Conservation (phyloP, 495 filamentous ascomycete species). For the Acidiella bohemica region DNA sequence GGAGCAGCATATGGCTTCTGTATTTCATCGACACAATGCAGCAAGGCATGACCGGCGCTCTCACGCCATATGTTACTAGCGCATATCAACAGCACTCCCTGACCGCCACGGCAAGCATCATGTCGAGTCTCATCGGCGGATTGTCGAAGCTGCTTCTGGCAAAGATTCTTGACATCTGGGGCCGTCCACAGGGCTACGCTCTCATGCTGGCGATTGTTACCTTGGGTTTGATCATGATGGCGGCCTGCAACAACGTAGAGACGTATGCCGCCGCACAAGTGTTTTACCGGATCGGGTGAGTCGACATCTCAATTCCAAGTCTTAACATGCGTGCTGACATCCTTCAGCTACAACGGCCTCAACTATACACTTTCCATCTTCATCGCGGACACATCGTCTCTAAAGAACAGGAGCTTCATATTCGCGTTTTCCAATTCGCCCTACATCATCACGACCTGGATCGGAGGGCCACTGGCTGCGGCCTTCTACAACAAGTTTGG, state of each 20-base stretch:
- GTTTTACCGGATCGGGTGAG: conserved; percentile 26
- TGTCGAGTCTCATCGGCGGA: conserved; percentile 46
- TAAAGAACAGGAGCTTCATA: conserved; percentile 50
- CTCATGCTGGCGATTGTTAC: conserved; percentile 4
- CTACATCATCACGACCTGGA: conserved; percentile 50
- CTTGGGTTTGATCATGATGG: conserved; percentile 13
- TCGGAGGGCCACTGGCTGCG: conserved; percentile 34
- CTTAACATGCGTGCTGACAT: not conserved
- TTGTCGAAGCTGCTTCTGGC: conserved; percentile 22
- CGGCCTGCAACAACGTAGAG: conserved; percentile 12
- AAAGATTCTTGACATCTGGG: conserved; percentile 15
- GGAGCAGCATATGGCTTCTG: conserved; percentile 34
- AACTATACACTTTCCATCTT: conserved; percentile 22
- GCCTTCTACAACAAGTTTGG: conserved; percentile 34
- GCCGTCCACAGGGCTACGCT: conserved; percentile 7
- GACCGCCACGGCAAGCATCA: conserved; percentile 23
- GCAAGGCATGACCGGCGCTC: conserved; percentile 10
- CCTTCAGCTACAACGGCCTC: conserved; percentile 1
- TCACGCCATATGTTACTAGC: conserved; percentile 24
- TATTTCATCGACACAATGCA: conserved; percentile 38
- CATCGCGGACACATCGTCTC: conserved; percentile 50
- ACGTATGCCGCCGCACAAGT: conserved; percentile 28
- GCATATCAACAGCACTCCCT: conserved; percentile 23
- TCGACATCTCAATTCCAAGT: conserved; percentile 5
- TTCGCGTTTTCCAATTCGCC: conserved; percentile 51